Percentiles rank a stretch among this genome's conserved stretches.
Conservation (phyloP, 2,329 filamentous ascomycete genomes). For the Alternaria arborescens region DNA sequence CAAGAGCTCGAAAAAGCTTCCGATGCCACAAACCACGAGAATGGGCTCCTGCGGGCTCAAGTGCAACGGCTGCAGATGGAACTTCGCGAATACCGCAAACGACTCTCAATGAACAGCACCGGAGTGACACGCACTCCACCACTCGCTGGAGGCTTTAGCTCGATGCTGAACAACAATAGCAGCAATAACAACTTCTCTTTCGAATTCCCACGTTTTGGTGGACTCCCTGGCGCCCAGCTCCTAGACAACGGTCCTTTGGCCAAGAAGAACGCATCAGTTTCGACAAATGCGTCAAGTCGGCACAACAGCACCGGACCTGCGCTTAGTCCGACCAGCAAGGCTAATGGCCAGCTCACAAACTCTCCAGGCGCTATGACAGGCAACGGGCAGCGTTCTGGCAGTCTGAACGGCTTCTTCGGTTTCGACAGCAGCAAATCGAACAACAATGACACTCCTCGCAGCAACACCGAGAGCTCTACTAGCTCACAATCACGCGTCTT, state of each 20-base stretch:
- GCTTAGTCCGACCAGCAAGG: constrained; percentile 49
- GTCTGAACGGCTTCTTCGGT: constrained; percentile 37
- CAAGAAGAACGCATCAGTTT: constrained; percentile 37
- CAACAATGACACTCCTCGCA: constrained; percentile 25
- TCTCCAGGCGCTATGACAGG: constrained; percentile 44
- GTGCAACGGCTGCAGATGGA: constrained; percentile 87
- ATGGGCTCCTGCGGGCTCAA: constrained; percentile 81
- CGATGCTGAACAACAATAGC: constrained; percentile 62
- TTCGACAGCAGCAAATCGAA: constrained; percentile 28
- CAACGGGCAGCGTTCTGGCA: constrained; percentile 49
- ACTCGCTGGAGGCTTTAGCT: constrained; percentile 55
- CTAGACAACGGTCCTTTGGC: constrained; percentile 58
- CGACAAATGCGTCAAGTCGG: constrained; percentile 36
- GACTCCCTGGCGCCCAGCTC: constrained; percentile 66
- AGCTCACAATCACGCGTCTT: constrained; percentile 56
- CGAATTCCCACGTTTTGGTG: constrained; percentile 93
- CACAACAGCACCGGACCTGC: constrained; percentile 46
- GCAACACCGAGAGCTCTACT: constrained; percentile 54
- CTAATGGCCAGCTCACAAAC: constrained; percentile 33
- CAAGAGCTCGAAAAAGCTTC: constrained; percentile 79
- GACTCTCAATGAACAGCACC: constrained; percentile 69
- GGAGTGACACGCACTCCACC: constrained; percentile 60
- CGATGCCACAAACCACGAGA: constrained; percentile 83
- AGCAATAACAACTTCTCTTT: constrained; percentile 88
- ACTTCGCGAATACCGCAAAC: constrained; percentile 89